Percentiles rank a stretch among this genome's conserved stretches.
phyloP scores from a whole-genome alignment of 441 rosid species.

The Gossypium trilobum region DNA sequence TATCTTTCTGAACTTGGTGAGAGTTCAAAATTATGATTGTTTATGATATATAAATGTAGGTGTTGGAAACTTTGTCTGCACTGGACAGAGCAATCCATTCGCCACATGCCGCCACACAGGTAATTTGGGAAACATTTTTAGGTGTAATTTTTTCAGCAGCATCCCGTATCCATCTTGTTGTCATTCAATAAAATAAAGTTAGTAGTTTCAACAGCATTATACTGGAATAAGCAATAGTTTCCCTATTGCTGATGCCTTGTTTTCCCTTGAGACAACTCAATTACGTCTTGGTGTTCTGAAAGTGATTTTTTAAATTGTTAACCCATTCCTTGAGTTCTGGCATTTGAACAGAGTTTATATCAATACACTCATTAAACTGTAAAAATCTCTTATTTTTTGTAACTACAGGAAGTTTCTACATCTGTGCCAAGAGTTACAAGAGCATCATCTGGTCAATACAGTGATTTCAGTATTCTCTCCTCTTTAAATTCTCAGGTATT shows the following conservation, averaged over 20 bases:
- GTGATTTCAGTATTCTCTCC: constrained; percentile 80
- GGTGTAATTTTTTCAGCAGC: neutral
- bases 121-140: constrained; percentile 20
- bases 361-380: neutral
- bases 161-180: neutral
- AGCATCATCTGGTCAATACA: constrained; percentile 76
- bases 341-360: neutral
- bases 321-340: neutral
- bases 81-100: constrained; percentile 91
- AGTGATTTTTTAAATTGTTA: neutral
- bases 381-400: constrained; percentile 8
- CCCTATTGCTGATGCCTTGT: neutral
- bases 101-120: constrained; percentile 96
- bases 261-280: neutral
- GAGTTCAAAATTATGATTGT: constrained; percentile 5
- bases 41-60: constrained; percentile 38
- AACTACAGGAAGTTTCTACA: constrained; percentile 64
- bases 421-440: constrained; percentile 70
- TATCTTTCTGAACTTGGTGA: constrained; percentile 16
- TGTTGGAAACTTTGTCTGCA: constrained; percentile 90
- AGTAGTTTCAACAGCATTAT: neutral
- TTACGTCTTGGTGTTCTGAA: neutral
- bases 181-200: neutral
- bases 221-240: neutral
- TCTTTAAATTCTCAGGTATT: constrained; percentile 94